phyloP scores from a whole-genome alignment of 1,139 yeast species.

The Trichomonascaceae sp. region DNA sequence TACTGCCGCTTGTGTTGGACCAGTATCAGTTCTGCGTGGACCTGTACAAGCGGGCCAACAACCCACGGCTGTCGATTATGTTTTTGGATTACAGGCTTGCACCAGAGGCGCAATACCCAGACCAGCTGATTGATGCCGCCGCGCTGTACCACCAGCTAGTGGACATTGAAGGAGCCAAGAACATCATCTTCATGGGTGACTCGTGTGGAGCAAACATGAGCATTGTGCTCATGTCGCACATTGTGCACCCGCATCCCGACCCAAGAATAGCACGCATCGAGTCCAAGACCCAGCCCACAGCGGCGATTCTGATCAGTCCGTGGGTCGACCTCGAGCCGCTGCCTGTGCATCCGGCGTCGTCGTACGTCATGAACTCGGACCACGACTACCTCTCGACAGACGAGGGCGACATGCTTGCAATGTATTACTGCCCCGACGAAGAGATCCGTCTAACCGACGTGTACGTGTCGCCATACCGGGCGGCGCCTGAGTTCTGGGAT shows the following conservation, averaged over 20 bases:
- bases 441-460: conserved; percentile 6
- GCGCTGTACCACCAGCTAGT: conserved; percentile 24
- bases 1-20: conserved; percentile 23
- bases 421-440: conserved; percentile 20
- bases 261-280: no score
- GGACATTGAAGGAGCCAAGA: conserved; percentile 20
- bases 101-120: conserved; percentile 26
- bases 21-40: conserved; percentile 19
- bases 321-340: conserved; percentile 28
- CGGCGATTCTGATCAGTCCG: conserved; percentile 29
- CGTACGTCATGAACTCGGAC: conserved; percentile 22
- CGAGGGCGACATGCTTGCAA: conserved; percentile 19
- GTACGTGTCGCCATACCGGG: conserved; percentile 4
- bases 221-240: conserved; percentile 25
- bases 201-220: conserved; percentile 35
- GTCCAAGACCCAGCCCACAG: conserved; percentile 4
- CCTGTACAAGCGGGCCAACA: conserved; percentile 27
- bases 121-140: conserved; percentile 28
- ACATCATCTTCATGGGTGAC: conserved; percentile 32
- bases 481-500: conserved; percentile 18
- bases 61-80: conserved; percentile 21
- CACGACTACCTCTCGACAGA: conserved; percentile 8
- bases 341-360: conserved; percentile 5
- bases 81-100: conserved; percentile 31
- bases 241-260: conserved; percentile 16